Evolutionary conservation across 2,329 filamentous ascomycete species (phyloP).

Genomic region (Colletotrichum sublineola): DNA sequence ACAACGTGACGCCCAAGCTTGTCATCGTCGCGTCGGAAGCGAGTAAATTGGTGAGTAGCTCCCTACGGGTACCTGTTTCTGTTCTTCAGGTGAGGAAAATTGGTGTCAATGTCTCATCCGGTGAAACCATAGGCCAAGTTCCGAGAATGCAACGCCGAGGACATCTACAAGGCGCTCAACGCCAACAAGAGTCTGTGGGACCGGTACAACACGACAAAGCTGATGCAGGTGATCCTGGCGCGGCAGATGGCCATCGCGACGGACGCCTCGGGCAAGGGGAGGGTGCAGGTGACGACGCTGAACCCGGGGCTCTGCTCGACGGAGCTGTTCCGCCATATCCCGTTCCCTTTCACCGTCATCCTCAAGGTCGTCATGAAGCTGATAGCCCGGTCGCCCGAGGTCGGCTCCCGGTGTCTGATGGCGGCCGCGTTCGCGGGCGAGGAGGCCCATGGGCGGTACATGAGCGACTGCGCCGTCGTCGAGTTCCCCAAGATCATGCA

Average conservation of each 20-base stretch:
- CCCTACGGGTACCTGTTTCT: not conserved
- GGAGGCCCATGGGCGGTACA: conserved; percentile 57
- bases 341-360: conserved; percentile 48
- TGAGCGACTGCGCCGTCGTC: conserved; percentile 51
- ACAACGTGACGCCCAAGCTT: conserved; percentile 53
- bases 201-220: conserved; percentile 54
- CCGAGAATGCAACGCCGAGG: conserved; percentile 48
- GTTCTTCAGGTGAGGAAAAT: not conserved
- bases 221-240: conserved; percentile 50
- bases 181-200: conserved; percentile 47
- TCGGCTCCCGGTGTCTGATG: conserved; percentile 56
- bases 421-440: conserved; percentile 53
- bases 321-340: conserved; percentile 52
- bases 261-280: conserved; percentile 49
- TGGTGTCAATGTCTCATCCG: not conserved
- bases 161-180: conserved; percentile 53
- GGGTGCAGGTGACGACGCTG: conserved; percentile 55
- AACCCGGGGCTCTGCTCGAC: conserved; percentile 59
- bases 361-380: conserved; percentile 41
- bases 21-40: conserved; percentile 56
- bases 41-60: conserved; percentile 47
- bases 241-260: conserved; percentile 53
- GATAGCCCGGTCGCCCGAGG: conserved; percentile 54
- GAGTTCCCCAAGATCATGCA: conserved; percentile 46
- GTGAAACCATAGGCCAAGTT: conserved; percentile 49